phyloP scores from a whole-genome alignment of 1,139 yeast species.

The Geotrichum macrosporum region DNA sequence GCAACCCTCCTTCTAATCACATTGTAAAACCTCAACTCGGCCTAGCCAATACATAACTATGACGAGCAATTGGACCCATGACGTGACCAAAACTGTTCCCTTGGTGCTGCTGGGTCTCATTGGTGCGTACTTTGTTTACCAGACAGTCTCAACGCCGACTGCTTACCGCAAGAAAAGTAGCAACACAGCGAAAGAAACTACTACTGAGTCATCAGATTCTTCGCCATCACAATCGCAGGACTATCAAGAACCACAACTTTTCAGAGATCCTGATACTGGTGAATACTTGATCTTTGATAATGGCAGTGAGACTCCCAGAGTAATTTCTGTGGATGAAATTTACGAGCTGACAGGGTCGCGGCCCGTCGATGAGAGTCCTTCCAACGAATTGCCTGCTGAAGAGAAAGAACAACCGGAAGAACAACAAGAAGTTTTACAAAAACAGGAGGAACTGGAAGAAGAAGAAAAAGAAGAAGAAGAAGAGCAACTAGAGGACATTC shows the following conservation, averaged over 20 bases:
- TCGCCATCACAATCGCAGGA: background rate
- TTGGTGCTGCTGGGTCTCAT: constrained; percentile 3
- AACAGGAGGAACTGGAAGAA: constrained; percentile 6
- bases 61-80: constrained; percentile 1
- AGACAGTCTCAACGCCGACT: background rate
- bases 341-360: constrained; percentile 17
- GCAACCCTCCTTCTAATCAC: no score
- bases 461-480: background rate
- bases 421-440: background rate
- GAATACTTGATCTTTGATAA: constrained; percentile 15
- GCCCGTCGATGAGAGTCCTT: constrained; percentile 3
- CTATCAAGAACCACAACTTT: constrained; percentile 5
- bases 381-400: constrained; percentile 1
- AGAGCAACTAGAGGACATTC: no score
- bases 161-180: background rate
- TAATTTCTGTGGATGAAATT: constrained; percentile 15
- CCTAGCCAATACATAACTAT: no score
- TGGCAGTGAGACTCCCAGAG: constrained; percentile 7
- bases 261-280: constrained; percentile 16
- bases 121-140: constrained; percentile 7
- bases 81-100: background rate
- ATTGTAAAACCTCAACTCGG: no score
- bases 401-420: background rate
- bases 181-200: background rate
- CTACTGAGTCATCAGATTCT: background rate